Evolutionary conservation across 257 asterid species (phyloP), one percentile per base, ranked within the genome.

Genomic region (Penstemon eatonii): DNA sequence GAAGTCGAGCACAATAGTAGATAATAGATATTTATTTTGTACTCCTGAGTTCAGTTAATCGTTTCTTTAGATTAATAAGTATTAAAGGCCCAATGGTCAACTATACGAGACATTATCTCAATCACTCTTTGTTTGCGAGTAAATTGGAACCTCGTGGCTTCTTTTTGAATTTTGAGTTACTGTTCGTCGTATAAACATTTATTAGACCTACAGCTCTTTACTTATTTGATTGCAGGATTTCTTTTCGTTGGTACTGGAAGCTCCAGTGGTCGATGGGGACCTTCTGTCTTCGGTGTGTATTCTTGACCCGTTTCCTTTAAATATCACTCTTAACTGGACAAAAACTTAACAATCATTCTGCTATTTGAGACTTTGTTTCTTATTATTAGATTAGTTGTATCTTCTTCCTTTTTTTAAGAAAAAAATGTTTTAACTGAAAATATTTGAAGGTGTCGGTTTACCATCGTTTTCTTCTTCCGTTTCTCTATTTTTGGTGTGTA

Each of bases 201-300:
- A 45, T 56, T 45, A 33, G 25, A n/a, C 64, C 64, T 62, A 65
- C 60, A 60, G 46, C 19, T 47, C 70, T 56, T 25, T 43, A 56
- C 58, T 65, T 53, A 49, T 73, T 73, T 66, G 8, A 56, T 66
- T 77, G 66, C 86, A 93, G 99, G 97, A 93, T 82, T 93, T 93
- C 87, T 90, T 90, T 81, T 80, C 89, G 0, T 72, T 86, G 82
- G 90, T 93, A 70, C 87, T 85, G 65, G 96, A 89, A 79, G 91
- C 97, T 77, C 84, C 89, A 3, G 83, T 89, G 76, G 85, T 93
- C 44, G 94, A 93, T 83, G 99, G 97, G 69, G 95, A 89, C 76
- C 97, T 93, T 80, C 89, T 90, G 68, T 68, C 91, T 66, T 87
- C 85, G 96, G 99, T 93, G 51, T 25, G 89, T 62, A 50, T 74